phyloP scores from a whole-genome alignment of 2,329 filamentous ascomycete genomes.

The Venturia pyrina region DNA sequence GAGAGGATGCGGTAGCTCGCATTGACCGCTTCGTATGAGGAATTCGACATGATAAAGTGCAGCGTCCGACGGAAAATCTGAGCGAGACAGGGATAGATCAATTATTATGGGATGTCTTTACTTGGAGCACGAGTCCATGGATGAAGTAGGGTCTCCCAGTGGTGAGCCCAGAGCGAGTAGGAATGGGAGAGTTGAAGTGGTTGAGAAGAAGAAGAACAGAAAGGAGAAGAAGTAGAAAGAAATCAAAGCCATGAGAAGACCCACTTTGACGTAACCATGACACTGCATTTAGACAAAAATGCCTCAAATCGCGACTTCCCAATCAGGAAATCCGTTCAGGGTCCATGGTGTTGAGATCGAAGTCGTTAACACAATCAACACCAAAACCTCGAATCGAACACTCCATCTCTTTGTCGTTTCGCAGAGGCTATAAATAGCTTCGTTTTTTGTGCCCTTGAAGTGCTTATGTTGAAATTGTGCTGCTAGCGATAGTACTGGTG shows the following conservation, averaged over 20 bases:
- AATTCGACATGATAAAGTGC: background rate
- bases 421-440: background rate
- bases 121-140: background rate
- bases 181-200: background rate
- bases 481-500: background rate
- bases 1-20: background rate
- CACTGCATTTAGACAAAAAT: background rate
- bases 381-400: too few species aligned
- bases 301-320: background rate
- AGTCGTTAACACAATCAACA: too few species aligned
- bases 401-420: too few species aligned
- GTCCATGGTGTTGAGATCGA: background rate
- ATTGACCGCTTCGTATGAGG: background rate
- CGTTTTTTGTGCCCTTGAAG: background rate
- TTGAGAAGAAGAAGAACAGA: background rate
- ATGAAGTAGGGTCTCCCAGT: background rate
- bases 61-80: background rate
- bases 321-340: background rate
- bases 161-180: too few species aligned
- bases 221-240: background rate
- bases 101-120: background rate
- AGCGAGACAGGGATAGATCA: background rate
- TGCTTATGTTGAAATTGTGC: background rate
- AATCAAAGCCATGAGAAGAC: background rate
- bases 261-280: background rate